Evolutionary conservation across 2,329 filamentous ascomycete genomes (phyloP), one percentile per base, ranked within the genome.

Genomic region (Fusarium equiseti): DNA sequence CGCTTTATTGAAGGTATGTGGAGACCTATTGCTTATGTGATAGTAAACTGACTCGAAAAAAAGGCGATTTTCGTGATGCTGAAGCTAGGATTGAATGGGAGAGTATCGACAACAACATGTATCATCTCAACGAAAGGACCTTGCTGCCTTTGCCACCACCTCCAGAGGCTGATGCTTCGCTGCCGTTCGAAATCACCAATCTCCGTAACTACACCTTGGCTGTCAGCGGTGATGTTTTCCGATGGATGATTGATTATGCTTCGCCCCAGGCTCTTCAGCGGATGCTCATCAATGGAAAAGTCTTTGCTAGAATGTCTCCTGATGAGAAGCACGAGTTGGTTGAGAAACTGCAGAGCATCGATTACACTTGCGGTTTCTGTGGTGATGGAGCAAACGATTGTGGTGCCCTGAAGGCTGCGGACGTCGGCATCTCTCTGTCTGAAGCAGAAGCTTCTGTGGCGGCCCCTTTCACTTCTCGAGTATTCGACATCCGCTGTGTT

Each of bases 291-390:
- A 89, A 88, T 57, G 95, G 95, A 27, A 95, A 96, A 80, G 94
- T 99, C 3, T 99, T 97, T 80, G 97, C 96, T 6, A 92, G 96
- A 73, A 99, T 99, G 96, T 98, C 95, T 3, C 97, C 96, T 0
- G 97, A 99, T 78, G 96, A 99, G 80, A 99, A 99, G 79, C 95
- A 98, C 77, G 97, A 99, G 79, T 85, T 99, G 3, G 94, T 99
- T 4, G 96, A 98, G 79, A 99, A 98, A 79, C 86, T 99, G 6
- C 97, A 99, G 79, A 95, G 92, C 74, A 94, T 99, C 70, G 95
- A 95, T 78, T 99, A 98, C 80, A 97, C 93, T 74, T 93, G 90
- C 72, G 96, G 96, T 29, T 99, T 99, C 82, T 99, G 96, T 76
- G 96, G 96, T 46, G 96, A 99, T 78, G 96, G 96, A 43, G 96